Evolutionary conservation across 768 basidiomycete genomes (phyloP).

Genomic region (Mycena albidolilacea): DNA sequence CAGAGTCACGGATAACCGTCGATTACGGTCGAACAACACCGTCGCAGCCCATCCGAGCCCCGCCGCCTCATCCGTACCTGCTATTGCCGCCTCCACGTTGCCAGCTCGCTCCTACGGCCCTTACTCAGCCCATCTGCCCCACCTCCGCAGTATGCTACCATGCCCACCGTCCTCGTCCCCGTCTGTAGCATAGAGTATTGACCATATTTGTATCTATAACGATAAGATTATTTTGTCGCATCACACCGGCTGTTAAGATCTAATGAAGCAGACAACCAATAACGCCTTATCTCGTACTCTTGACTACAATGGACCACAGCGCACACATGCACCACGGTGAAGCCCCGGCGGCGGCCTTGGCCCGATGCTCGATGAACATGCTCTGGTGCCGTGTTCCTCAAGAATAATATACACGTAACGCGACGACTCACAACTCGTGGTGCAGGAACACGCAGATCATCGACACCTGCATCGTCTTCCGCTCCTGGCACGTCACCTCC

Average conservation of each 20-base stretch:
- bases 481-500: constrained; percentile 80
- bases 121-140: no score
- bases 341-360: constrained; percentile 58
- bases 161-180: no score
- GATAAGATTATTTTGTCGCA: background rate
- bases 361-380: constrained; percentile 84
- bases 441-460: constrained; percentile 78
- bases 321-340: constrained; percentile 59
- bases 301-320: constrained; percentile 57
- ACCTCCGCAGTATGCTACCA: no score
- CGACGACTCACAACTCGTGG: background rate
- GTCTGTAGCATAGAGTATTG: no score
- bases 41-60: no score
- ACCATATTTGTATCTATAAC: no score
- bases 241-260: background rate
- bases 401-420: constrained; percentile 8
- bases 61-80: no score
- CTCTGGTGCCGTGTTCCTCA: constrained; percentile 67
- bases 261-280: background rate
- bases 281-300: background rate
- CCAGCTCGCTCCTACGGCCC: no score
- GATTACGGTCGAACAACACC: no score
- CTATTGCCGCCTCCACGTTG: no score
- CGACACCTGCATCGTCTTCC: constrained; percentile 88
- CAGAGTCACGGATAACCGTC: no score